phyloP scores from a whole-genome alignment of 352 stramenopile genomes.

The Thalassiosira hispida region DNA sequence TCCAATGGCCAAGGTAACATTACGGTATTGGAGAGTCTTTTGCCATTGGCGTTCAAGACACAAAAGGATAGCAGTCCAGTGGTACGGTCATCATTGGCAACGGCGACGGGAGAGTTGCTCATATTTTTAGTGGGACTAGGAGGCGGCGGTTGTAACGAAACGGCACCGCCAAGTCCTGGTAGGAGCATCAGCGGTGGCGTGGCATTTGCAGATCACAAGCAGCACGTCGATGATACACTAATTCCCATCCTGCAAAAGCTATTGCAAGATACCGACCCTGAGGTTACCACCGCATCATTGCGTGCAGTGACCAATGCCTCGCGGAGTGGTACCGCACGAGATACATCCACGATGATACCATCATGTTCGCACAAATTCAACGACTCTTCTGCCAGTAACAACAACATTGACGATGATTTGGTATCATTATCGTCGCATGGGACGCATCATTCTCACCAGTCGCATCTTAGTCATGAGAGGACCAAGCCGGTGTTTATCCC shows the following conservation, averaged over 20 bases:
- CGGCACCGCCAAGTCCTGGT: conserved; percentile 23
- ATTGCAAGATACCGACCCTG: conserved; percentile 79
- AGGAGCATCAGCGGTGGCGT: conserved; percentile 18
- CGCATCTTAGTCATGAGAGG: conserved; percentile 57
- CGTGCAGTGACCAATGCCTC: conserved; percentile 83
- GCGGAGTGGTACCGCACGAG: conserved; percentile 53
- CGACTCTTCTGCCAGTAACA: background rate
- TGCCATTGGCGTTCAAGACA: conserved; percentile 77
- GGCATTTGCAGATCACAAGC: conserved; percentile 62
- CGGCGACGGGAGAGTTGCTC: conserved; percentile 74
- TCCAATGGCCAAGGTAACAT: conserved; percentile 23
- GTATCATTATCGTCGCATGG: conserved; percentile 66
- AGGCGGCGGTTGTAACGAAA: conserved; percentile 5
- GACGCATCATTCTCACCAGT: conserved; percentile 64
- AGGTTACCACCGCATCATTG: conserved; percentile 80
- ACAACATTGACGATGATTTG: conserved; percentile 68
- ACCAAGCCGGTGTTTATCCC: conserved; percentile 82
- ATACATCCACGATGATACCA: conserved; percentile 47
- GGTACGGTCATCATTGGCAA: conserved; percentile 75
- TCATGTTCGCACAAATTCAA: conserved; percentile 33
- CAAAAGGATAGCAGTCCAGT: conserved; percentile 69
- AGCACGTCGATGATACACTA: conserved; percentile 80
- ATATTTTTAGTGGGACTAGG: conserved; percentile 79
- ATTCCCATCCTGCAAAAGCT: conserved; percentile 84
- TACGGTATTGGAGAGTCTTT: conserved; percentile 73